These are phyloP conservation scores for Aspergillus sp. DNA, from an alignment of 2,329 filamentous ascomycete genomes.

Conservation along the genomic window DNA sequence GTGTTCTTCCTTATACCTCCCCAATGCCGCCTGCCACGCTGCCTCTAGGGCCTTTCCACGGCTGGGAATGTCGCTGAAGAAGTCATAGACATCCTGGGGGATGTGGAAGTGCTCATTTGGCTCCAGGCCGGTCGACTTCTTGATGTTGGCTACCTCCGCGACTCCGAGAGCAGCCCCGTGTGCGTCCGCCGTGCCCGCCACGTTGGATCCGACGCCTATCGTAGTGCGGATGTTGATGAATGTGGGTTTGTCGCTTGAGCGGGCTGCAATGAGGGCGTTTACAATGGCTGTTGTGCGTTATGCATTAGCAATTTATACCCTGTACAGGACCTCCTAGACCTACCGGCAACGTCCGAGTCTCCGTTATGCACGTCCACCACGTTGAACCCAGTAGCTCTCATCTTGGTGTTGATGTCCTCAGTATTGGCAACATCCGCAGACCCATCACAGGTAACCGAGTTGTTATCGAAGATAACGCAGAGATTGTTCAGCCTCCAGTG, in stretches of 20 bases:
- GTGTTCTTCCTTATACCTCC: not conserved
- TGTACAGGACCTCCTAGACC: not conserved
- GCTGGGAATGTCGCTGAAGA: slow-evolving; percentile 5
- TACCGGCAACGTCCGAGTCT: slow-evolving; percentile 49
- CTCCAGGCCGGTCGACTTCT: slow-evolving; percentile 3
- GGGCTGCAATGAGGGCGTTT: slow-evolving; percentile 43
- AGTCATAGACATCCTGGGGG: slow-evolving; percentile 13
- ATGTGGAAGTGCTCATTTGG: slow-evolving; percentile 10
- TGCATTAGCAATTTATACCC: no score
- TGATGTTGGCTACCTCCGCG: slow-evolving; percentile 8
- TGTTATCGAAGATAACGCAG: slow-evolving; percentile 61
- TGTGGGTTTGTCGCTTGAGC: slow-evolving; percentile 49
- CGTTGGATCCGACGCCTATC: slow-evolving; percentile 48
- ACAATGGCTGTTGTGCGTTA: slow-evolving; percentile 1
- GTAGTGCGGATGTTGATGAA: slow-evolving; percentile 58
- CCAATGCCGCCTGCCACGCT: not conserved
- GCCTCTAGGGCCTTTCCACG: slow-evolving; percentile 3
- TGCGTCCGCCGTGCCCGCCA: slow-evolving; percentile 8
- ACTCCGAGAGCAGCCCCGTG: slow-evolving; percentile 9
- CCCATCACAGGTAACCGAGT: slow-evolving; percentile 60
- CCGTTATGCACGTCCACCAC: slow-evolving; percentile 57
- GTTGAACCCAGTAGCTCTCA: slow-evolving; percentile 57
- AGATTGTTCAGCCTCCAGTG: slow-evolving; percentile 54
- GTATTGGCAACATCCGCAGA: slow-evolving; percentile 54
- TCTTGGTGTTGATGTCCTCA: slow-evolving; percentile 59